Evolutionary conservation across 2,329 filamentous ascomycete genomes (phyloP).

Genomic region (Phoma sp.): DNA sequence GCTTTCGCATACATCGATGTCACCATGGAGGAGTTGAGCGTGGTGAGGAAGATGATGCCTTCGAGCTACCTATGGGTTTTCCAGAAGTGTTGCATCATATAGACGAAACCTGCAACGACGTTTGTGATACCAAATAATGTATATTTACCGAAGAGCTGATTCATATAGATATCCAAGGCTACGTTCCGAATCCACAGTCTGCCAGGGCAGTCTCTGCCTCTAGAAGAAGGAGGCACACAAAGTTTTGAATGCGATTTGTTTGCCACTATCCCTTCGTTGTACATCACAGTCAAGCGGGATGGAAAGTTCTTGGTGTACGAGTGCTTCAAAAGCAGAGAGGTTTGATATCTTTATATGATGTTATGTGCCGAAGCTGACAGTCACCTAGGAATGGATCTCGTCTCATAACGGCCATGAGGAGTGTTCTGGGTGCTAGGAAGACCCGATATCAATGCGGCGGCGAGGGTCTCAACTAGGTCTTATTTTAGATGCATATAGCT

Average conservation of each 20-base stretch:
- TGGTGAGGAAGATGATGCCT: neutral
- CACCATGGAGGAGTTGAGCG: neutral
- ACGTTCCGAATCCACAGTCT: neutral
- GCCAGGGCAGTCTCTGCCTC: neutral
- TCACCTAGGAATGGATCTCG: neutral
- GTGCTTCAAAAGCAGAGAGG: neutral
- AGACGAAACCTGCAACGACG: neutral
- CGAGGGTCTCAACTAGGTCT: too few species aligned
- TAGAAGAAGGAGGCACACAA: neutral
- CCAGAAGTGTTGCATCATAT: neutral
- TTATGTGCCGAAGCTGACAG: neutral
- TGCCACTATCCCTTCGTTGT: neutral
- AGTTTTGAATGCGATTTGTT: neutral
- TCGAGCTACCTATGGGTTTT: neutral
- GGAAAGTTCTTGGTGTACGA: neutral
- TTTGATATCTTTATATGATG: neutral
- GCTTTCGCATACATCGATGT: slow-evolving; percentile 1
- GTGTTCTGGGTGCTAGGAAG: neutral
- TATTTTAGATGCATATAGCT: too few species aligned
- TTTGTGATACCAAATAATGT: neutral
- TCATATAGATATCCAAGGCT: neutral
- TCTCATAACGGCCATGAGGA: neutral
- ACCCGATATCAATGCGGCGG: neutral
- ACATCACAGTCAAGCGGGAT: neutral
- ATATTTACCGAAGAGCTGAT: neutral